These are phyloP conservation scores for Mucor racemosus DNA, from an alignment of 371 early-diverging fungal genomes.

Conservation along the genomic window DNA sequence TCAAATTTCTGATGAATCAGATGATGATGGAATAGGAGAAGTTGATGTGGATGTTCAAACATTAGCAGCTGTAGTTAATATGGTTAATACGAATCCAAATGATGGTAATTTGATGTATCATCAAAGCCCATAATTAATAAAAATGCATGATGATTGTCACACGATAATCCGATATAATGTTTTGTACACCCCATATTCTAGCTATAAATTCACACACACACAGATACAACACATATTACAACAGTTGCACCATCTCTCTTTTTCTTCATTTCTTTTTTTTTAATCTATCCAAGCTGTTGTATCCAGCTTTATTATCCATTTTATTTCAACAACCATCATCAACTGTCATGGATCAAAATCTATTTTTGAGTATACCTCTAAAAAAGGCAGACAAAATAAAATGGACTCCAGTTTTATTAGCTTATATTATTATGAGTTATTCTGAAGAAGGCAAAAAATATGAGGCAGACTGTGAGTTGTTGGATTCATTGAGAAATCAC, in stretches of 20 bases:
- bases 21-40: background rate
- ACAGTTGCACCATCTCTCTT: background rate
- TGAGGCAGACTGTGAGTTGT: constrained; percentile 27
- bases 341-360: constrained; percentile 14
- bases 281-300: constrained; percentile 10
- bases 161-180: background rate
- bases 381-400: constrained; percentile 28
- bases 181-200: background rate
- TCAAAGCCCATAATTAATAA: background rate
- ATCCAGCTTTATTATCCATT: constrained; percentile 18
- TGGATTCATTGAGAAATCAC: constrained; percentile 39
- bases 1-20: constrained; percentile 1
- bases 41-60: constrained; percentile 16
- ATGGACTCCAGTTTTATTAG: constrained; percentile 36
- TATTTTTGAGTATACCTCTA: constrained; percentile 22
- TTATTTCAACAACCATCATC: constrained; percentile 8
- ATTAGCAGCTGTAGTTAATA: constrained; percentile 21
- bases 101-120: constrained; percentile 2
- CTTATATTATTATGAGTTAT: constrained; percentile 47
- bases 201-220: constrained; percentile 5
- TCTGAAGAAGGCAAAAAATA: constrained; percentile 44
- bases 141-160: constrained; percentile 6
- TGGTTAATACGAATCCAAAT: constrained; percentile 16
- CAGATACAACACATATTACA: background rate
- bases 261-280: background rate